A percentile compares a stretch with the other conserved stretches of the same genome.
Evolutionary conservation across 2,329 filamentous ascomycete genomes (phyloP).

Genomic region (Alternaria sp.): DNA sequence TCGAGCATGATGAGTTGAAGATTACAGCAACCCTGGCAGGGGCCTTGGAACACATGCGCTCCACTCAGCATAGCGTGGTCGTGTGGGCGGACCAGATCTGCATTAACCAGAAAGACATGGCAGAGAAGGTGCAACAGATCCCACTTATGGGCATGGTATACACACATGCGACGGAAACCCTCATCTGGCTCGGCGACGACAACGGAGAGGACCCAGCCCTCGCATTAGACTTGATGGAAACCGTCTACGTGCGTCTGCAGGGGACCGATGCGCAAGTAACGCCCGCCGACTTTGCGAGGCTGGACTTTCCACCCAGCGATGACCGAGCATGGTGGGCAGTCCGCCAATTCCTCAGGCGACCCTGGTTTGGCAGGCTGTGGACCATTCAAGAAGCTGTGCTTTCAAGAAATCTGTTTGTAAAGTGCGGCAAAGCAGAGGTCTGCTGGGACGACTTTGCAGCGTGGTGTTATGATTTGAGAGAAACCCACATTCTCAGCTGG

Average conservation of each 20-base stretch:
- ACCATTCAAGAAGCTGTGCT: conserved; percentile 36
- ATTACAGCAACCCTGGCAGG: conserved; percentile 30
- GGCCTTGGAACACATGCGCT: conserved; percentile 29
- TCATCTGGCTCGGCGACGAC: conserved; percentile 41
- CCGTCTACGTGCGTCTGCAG: conserved; percentile 22
- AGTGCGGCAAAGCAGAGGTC: conserved; percentile 26
- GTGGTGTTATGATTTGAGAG: conserved; percentile 24
- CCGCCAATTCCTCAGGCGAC: conserved; percentile 23
- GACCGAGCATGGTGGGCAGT: conserved; percentile 28
- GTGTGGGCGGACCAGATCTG: conserved; percentile 37
- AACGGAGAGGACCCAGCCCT: conserved; percentile 20
- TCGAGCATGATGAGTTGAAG: conserved; percentile 14
- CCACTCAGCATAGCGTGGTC: conserved; percentile 24
- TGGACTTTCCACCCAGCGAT: conserved; percentile 21
- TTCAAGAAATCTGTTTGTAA: conserved; percentile 26
- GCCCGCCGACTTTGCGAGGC: conserved; percentile 26
- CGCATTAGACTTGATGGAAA: conserved; percentile 29
- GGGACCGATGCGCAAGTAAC: conserved; percentile 23
- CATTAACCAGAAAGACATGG: conserved; percentile 24
- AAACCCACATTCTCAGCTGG: conserved; percentile 23
- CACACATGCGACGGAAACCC: conserved; percentile 33
- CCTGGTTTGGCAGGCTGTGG: conserved; percentile 38
- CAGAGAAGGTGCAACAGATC: conserved; percentile 38
- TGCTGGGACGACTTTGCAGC: conserved; percentile 34
- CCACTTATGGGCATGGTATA: conserved; percentile 39